Base-by-base conservation (phyloP, 1,139 yeast species). In the Debaryomycetaceae sp. region DNA sequence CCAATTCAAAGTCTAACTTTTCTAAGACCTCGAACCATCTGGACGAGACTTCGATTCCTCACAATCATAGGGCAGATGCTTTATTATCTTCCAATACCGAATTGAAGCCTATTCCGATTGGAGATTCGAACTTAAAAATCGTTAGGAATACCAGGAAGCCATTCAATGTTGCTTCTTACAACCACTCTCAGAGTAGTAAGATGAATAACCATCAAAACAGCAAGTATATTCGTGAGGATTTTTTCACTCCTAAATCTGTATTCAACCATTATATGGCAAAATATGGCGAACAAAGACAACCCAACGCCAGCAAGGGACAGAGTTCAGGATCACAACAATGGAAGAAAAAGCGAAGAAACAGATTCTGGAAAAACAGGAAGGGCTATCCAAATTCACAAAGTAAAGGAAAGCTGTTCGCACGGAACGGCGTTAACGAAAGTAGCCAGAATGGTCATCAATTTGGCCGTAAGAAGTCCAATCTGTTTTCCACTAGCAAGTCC, bases 161-260 rank as follows among this genome's bases (percentile, higher is more conserved):
- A 5, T 75, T 83, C 52, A 83, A 81, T 37, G 82, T 83, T 46
- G 87, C 87, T 6, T 72, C 78, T 1, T 72, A 62, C 51, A 63
- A 58, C 66, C 83, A 59, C 69, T 74, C 64, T 59, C 42, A 46
- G 5, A 41, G 42, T 24, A 64, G 68, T 30, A 67, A 63, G 49
- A 57, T 53, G 22, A 51, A 50, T 38, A 58, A 54, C 38, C 55
- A 49, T 42, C 51, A 51, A 43, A 47, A 49, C 40, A 58, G 52
- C 41, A 63, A 61, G 37, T 84, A 80, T 57, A 80, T 78, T 54
- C 73, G 91, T 47, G 85, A 82, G 52, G 91, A 85, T 57, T 83
- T 76, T 53, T 85, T 85, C 58, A 85, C 95, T 2, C 95, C 95
- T 1, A 86, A 85, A 48, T 81, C 90, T 24, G 85, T 82, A 5